Percentiles rank a stretch among this genome's conserved stretches.
Conservation (phyloP, 129 eudicot genomes). For the Saussurea involucrata region DNA sequence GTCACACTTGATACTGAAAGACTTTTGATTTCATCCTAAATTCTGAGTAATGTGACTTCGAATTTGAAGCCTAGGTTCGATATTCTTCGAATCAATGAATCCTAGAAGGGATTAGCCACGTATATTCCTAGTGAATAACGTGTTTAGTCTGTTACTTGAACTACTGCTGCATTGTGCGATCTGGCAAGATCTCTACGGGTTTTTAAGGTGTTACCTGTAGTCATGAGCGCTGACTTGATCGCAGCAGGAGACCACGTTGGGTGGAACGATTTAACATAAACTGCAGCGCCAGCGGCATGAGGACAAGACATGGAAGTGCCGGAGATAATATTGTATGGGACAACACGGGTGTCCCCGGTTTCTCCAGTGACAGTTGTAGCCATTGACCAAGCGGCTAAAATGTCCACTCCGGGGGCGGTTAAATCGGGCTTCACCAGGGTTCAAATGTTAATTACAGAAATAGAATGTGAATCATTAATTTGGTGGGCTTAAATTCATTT, state of each 20-base stretch:
- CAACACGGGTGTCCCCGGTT: slow-evolving; percentile 43
- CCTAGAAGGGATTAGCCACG: too few relatives aligned
- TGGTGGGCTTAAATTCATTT: neutral
- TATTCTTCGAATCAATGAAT: too few relatives aligned
- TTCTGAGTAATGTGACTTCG: too few relatives aligned
- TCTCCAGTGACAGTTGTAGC: slow-evolving; percentile 36
- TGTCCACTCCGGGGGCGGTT: slow-evolving; percentile 63
- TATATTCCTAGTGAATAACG: too few relatives aligned
- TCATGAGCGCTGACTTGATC: slow-evolving; percentile 70
- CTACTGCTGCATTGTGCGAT: neutral
- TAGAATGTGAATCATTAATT: neutral
- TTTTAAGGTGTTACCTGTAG: slow-evolving; percentile 32
- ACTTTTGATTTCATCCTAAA: too few relatives aligned
- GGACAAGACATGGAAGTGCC: slow-evolving; percentile 83
- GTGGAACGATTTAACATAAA: slow-evolving; percentile 56
- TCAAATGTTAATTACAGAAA: neutral
- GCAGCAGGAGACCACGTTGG: slow-evolving; percentile 72
- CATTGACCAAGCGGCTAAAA: slow-evolving; percentile 58
- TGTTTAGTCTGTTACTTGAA: too few relatives aligned
- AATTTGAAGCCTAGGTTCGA: too few relatives aligned
- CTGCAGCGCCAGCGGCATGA: slow-evolving; percentile 61
- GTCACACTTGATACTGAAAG: too few relatives aligned
- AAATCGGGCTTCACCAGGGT: slow-evolving; percentile 50
- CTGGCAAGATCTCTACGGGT: neutral
- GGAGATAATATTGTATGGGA: slow-evolving; percentile 41